Base-by-base conservation (phyloP, 2,329 filamentous ascomycete genomes). In the Pseudogymnoascus verrucosus region DNA sequence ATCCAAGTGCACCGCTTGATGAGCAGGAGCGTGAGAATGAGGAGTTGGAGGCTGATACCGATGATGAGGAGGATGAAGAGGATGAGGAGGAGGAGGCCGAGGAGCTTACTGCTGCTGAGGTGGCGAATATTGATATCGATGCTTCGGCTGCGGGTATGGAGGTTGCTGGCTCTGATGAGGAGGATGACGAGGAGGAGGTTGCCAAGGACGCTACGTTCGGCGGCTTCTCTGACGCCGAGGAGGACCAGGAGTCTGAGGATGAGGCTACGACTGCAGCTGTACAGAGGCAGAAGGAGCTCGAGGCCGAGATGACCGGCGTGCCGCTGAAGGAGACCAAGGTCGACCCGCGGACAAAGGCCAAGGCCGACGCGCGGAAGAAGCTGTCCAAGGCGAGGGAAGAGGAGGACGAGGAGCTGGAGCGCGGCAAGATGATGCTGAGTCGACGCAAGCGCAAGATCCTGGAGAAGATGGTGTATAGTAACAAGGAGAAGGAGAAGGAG, bases 401-500 rank as follows among this genome's bases (percentile, higher is more conserved):
- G 71, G 90, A 95, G 73, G 87, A 89, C 3, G 95, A 98, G 76
- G 93, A 98, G 71, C 77, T 96, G 64, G 92, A 96, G 76, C 84
- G 93, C 67, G 89, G 91, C 75, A 97, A 96, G 85, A 95, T 96
- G 80, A 99, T 99, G 95, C 88, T 98, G 81, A 90, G 89, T 76
- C 90, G 96, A 77, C 95, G 96, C 85, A 99, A 98, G 87, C 84
- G 95, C 72, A 97, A 97, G 86, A 80, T 97, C 72, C 89, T 93
- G 69, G 95, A 98, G 81, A 95, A 97, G 81, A 99, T 99, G 91
- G 83, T 92, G 73, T 96, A 96, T 78, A 92, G 87, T 67, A 96
- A 97, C 78, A 93, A 89, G 78, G 93, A 95, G 83, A 90, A 91
- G 81, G 93, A 93, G 69, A 89, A 87, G 26, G 91, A 96, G 79